phyloP scores from a whole-genome alignment of 495 filamentous ascomycete genomes.

The Thozetella sp. region DNA sequence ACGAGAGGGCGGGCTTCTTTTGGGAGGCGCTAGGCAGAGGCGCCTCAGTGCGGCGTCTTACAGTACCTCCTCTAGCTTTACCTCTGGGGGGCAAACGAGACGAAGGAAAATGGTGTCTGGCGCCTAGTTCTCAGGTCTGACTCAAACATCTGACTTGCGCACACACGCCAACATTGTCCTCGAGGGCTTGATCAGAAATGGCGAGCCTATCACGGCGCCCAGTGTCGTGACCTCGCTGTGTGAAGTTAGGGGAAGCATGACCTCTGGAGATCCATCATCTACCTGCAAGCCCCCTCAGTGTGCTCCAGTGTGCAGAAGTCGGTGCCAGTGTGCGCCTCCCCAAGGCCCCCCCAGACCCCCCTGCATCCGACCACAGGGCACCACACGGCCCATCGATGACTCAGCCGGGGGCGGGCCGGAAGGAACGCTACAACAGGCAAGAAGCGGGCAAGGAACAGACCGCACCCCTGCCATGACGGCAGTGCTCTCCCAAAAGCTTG shows the following conservation, averaged over 20 bases:
- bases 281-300: not conserved
- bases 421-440: not conserved
- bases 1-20: too few relatives aligned
- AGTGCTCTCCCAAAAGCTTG: not conserved
- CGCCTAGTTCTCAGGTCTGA: too few relatives aligned
- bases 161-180: not conserved
- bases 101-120: too few relatives aligned
- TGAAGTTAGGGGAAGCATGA: slow-evolving; percentile 51
- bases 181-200: too few relatives aligned
- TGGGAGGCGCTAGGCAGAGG: too few relatives aligned
- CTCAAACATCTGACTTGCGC: too few relatives aligned
- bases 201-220: not conserved
- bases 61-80: too few relatives aligned
- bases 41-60: too few relatives aligned
- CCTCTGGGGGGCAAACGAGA: too few relatives aligned
- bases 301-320: too few relatives aligned
- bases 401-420: not conserved
- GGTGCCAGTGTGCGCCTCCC: too few relatives aligned
- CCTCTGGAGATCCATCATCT: slow-evolving; percentile 11
- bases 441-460: not conserved
- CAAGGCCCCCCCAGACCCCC: not conserved
- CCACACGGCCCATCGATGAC: not conserved
- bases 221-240: slow-evolving; percentile 32
- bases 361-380: not conserved
- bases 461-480: slow-evolving; percentile 1